Conservation (phyloP, 2,329 filamentous ascomycete genomes). For the Basipetospora sp. region DNA sequence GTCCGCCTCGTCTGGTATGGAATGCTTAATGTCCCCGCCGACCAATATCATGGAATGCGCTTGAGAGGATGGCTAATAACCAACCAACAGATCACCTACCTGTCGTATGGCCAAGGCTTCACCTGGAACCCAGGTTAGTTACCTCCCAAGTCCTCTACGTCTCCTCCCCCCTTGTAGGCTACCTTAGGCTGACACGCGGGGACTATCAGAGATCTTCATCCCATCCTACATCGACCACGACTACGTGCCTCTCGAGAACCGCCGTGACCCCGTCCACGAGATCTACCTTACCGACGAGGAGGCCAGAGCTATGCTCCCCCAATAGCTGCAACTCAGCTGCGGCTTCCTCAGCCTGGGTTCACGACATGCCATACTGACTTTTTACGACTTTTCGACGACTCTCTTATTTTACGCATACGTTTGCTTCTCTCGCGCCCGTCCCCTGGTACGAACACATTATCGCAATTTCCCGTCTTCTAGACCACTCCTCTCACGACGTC, state of each 20-base stretch:
- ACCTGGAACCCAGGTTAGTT: constrained; percentile 62
- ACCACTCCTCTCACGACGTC: too few relatives aligned
- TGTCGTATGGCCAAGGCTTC: constrained; percentile 66
- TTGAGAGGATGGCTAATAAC: neutral
- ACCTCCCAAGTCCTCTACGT: too few relatives aligned
- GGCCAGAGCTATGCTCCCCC: constrained; percentile 50
- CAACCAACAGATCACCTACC: constrained; percentile 53
- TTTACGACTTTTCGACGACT: too few relatives aligned
- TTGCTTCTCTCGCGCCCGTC: too few relatives aligned
- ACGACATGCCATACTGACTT: neutral
- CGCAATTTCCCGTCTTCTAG: too few relatives aligned
- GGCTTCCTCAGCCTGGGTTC: constrained; percentile 1
- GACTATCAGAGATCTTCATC: constrained; percentile 55
- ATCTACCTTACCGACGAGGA: constrained; percentile 68
- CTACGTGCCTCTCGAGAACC: constrained; percentile 59
- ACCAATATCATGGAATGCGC: neutral
- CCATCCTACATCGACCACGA: constrained; percentile 64
- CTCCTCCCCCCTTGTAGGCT: too few relatives aligned
- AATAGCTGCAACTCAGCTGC: too few relatives aligned
- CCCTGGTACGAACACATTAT: too few relatives aligned
- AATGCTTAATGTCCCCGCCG: neutral
- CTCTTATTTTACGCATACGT: too few relatives aligned
- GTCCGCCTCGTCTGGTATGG: constrained; percentile 57
- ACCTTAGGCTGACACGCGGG: neutral
- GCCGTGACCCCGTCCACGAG: constrained; percentile 63